Base-by-base conservation (phyloP, 2,329 filamentous ascomycete species). In the Pseudogymnoascus sp. region DNA sequence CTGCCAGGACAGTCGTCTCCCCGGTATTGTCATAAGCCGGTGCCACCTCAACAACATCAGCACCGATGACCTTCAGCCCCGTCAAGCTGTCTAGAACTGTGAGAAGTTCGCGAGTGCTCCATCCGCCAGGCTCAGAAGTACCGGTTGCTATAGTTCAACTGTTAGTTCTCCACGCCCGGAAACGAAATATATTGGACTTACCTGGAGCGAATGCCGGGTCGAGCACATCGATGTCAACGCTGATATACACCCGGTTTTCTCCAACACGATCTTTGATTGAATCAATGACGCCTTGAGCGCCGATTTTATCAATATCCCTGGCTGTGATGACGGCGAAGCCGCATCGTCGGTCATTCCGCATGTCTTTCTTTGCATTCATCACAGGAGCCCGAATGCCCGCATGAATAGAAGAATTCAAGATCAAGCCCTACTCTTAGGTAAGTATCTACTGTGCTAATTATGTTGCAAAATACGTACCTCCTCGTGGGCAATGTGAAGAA, bases 21-120 rank as follows among this genome's bases (percentile, higher is more conserved):
- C 83, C 84, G 63, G 80, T 75, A 37, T 82, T 85, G 68, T 86
- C 84, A 70, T 86, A 86, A 2, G 83, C 78, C 1, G 84, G 84
- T 25, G 83, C 80, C 28, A 86, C 83, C 70, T 86, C 84, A 35
- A 86, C 83, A 37, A 86, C 78, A 72, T 86, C 84, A 5, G 81
- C 83, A 2, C 83, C 83, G 31, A 86, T 76, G 16, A 86, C 76
- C 61, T 84, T 79, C 59, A 86, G 67, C 0, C 82, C 83, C 42
- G 76, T 76, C n/a, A 87, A 74, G 0, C 82, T 83, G 67, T 84
- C 82, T 21, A 86, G 72, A 63, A 86, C 82, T 0, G 81, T 82
- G 42, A 84, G 72, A 23, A 86, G 72, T 67, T 86, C 84, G 38
- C 84, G 77, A 0, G 82, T 85, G 0, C 78, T 80, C 84, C 84